Evolutionary conservation across 2,329 filamentous ascomycete genomes (phyloP), one percentile per base, ranked within the genome.

Genomic region (Trichoderma lentiforme): DNA sequence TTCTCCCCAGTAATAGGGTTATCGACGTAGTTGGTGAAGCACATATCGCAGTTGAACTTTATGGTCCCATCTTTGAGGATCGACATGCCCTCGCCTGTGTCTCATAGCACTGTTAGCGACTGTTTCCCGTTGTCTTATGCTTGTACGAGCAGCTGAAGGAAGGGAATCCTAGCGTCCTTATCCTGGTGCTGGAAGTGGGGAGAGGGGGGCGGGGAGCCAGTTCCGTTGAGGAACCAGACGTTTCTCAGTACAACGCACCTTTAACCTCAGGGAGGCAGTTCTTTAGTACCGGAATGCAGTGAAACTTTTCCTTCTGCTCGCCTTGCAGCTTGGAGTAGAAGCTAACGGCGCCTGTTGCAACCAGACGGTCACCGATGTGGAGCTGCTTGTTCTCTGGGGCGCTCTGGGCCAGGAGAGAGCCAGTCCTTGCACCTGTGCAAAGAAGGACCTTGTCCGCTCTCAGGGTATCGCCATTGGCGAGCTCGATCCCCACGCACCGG

Each of bases 21-120:
- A 0, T 79, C 80, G 28, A 83, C 77, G 7, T 83, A 86, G 76
- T 90, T 90, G 53, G 84, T 87, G 76, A 90, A 87, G 70, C 87
- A 88, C 24, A 85, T 83, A 64, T 89, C 84, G 76, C 88, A 88
- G 72, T 89, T 90, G 80, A 90, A 89, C 77, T 91, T 91, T 72
- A 91, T 82, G 2, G 86, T 81, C 1, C 86, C 84, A 36, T 85
- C 81, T 4, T 78, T 74, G 9, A 86, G 85, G 15, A 83, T 83
- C 8, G 81, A 83, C 81, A 84, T 83, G 64, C 81, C 80, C 75
- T 84, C 82, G 26, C 82, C 82, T 83, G 74, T 61, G 63, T 14
- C 9, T 15, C 56, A 18, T 24, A 21, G 28, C 56, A 32, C 30
- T 30, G 71, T 75, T 24, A 76, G 74, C 34, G 4, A 63, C 30